Percentiles rank a stretch among this genome's conserved stretches.
These are phyloP conservation scores for Pyricularia sp. DNA, from an alignment of 2,329 filamentous ascomycete genomes.

Conservation along the genomic window DNA sequence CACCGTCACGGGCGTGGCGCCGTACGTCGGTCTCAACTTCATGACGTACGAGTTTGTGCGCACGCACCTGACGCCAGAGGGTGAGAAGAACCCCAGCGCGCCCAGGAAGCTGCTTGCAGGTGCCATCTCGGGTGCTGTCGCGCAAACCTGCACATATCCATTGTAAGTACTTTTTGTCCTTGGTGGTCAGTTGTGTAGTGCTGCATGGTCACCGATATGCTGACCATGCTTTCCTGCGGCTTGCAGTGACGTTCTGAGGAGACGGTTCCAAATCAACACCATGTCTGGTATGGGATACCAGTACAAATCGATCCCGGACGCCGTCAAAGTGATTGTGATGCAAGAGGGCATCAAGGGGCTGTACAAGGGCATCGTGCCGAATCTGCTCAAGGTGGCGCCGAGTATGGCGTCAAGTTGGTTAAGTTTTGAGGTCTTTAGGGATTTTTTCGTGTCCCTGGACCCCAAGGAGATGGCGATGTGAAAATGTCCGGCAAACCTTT, in stretches of 20 bases:
- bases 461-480: slow-evolving; percentile 22
- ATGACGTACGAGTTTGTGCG: slow-evolving; percentile 94
- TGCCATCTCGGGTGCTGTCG: slow-evolving; percentile 89
- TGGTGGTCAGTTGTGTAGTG: not conserved
- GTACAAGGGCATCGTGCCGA: slow-evolving; percentile 94
- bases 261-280: slow-evolving; percentile 96
- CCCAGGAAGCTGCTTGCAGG: slow-evolving; percentile 79
- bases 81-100: slow-evolving; percentile 72
- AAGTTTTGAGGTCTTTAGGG: slow-evolving; percentile 88
- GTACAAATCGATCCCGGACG: slow-evolving; percentile 81
- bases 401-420: slow-evolving; percentile 99
- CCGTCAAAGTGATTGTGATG: slow-evolving; percentile 68
- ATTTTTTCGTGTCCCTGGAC: slow-evolving; percentile 64
- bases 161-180: slow-evolving; percentile 55
- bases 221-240: not conserved
- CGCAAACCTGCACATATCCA: slow-evolving; percentile 96
- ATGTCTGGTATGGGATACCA: slow-evolving; percentile 98
- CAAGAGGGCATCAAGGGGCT: slow-evolving; percentile 79
- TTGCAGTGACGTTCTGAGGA: slow-evolving; percentile 74
- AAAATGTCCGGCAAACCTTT: slow-evolving; percentile 4
- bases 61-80: slow-evolving; percentile 75
- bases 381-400: slow-evolving; percentile 91
- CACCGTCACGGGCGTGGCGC: slow-evolving; percentile 89
- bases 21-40: slow-evolving; percentile 94
- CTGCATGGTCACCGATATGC: too few relatives aligned